phyloP scores from a whole-genome alignment of 257 asterid species.

The Catharanthus roseus region DNA sequence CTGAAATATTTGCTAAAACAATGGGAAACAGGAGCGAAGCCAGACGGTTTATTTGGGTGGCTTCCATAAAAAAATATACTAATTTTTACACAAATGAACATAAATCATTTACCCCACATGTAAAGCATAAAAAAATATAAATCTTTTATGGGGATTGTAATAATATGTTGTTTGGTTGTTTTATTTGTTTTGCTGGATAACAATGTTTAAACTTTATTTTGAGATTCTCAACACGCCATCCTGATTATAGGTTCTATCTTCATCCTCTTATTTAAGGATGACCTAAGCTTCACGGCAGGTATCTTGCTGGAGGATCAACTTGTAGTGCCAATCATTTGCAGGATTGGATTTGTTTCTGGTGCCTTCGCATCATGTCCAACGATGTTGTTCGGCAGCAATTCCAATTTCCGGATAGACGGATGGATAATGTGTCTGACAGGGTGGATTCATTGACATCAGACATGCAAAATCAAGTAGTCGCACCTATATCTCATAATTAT shows the following conservation, averaged over 20 bases:
- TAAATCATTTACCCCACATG: no score
- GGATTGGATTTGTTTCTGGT: conserved; percentile 11
- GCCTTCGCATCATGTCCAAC: conserved; percentile 39
- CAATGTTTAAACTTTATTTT: neutral
- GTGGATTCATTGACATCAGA: conserved; percentile 40
- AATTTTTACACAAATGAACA: no score
- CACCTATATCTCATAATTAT: conserved; percentile 28
- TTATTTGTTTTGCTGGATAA: neutral
- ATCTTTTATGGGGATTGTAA: neutral
- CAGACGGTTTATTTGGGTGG: no score
- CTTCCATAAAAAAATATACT: no score
- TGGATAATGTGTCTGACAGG: conserved; percentile 53
- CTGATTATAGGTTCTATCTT: neutral
- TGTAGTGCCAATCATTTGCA: neutral
- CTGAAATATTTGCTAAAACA: neutral
- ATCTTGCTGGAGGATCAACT: neutral
- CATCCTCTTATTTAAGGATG: neutral
- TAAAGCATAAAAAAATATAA: no score
- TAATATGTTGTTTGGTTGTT: neutral
- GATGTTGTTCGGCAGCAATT: conserved; percentile 43
- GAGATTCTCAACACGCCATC: neutral
- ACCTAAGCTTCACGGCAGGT: neutral
- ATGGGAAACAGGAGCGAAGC: no score
- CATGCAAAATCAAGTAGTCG: conserved; percentile 38
- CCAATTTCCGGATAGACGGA: conserved; percentile 39